Percentiles rank a stretch among this genome's conserved stretches.
Evolutionary conservation across 805 yeast genomes (phyloP).

Genomic region (Cyberlindnera galapagoensis): DNA sequence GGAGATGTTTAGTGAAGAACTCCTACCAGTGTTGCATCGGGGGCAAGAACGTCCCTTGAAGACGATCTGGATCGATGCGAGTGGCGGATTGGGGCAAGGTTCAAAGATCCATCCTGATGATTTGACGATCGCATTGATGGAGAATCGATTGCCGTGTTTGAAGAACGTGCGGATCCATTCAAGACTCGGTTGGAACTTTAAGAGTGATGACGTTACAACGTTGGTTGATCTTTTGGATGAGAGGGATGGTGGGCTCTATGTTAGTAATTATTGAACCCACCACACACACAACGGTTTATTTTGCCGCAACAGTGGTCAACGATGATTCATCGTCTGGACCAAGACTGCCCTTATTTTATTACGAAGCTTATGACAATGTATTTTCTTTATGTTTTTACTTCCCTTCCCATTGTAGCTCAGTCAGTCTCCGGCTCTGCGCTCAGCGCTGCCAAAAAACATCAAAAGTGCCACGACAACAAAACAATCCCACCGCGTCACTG

Average conservation of each 20-base stretch:
- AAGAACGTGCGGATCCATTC: conserved; percentile 60
- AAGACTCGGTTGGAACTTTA: conserved; percentile 80
- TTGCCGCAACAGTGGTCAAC: background rate
- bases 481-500: background rate
- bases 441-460: too few species aligned
- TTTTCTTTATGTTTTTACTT: too few species aligned
- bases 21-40: conserved; percentile 23
- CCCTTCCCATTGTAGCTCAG: too few species aligned
- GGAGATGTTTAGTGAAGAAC: conserved; percentile 43
- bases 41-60: conserved; percentile 42
- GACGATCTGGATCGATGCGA: conserved; percentile 66
- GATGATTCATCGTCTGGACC: conserved; percentile 23
- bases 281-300: too few species aligned
- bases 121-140: conserved; percentile 75
- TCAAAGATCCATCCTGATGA: conserved; percentile 84
- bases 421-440: too few species aligned
- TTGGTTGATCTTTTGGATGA: conserved; percentile 67
- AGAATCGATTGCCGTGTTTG: conserved; percentile 66
- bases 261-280: conserved; percentile 35
- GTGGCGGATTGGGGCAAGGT: conserved; percentile 82
- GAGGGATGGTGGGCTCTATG: conserved; percentile 68
- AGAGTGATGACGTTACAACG: conserved; percentile 52
- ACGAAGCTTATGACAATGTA: too few species aligned
- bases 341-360: too few species aligned
- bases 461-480: too few species aligned